phyloP scores from a whole-genome alignment of 495 filamentous ascomycete species.

The Daldinia decipiens region DNA sequence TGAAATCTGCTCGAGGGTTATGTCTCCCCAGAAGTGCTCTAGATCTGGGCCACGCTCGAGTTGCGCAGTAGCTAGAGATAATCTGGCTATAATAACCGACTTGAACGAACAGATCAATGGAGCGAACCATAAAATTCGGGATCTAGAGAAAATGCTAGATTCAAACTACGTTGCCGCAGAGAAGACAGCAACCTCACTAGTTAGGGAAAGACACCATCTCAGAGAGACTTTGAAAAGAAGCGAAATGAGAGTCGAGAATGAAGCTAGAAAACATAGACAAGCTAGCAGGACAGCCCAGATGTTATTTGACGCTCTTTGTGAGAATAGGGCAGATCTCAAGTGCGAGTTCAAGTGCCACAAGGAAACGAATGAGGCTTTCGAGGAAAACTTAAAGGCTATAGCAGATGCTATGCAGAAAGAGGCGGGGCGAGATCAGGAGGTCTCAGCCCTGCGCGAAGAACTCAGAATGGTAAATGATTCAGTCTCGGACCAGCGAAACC shows the following conservation, averaged over 20 bases:
- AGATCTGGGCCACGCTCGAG: neutral
- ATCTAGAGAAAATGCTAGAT: neutral
- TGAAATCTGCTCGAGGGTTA: neutral
- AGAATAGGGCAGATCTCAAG: neutral
- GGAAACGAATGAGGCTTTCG: neutral
- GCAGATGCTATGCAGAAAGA: constrained; percentile 6
- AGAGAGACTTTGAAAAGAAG: constrained; percentile 4
- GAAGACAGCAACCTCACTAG: neutral
- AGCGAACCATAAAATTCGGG: constrained; percentile 5
- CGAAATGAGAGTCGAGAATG: neutral
- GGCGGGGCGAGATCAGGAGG: neutral
- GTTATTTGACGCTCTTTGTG: neutral
- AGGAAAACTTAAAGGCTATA: neutral
- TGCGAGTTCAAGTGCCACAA: constrained; percentile 1
- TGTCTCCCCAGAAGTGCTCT: neutral
- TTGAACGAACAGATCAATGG: constrained; percentile 6
- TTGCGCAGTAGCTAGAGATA: neutral
- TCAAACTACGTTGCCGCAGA: constrained; percentile 9
- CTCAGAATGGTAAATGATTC: neutral
- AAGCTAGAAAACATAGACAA: neutral
- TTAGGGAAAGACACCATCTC: neutral
- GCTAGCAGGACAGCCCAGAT: neutral
- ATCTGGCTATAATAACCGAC: neutral
- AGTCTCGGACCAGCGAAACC: constrained; percentile 4
- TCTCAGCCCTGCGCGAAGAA: neutral